phyloP scores from a whole-genome alignment of 345 rosid genomes.

The Bruguiera parviflora region DNA sequence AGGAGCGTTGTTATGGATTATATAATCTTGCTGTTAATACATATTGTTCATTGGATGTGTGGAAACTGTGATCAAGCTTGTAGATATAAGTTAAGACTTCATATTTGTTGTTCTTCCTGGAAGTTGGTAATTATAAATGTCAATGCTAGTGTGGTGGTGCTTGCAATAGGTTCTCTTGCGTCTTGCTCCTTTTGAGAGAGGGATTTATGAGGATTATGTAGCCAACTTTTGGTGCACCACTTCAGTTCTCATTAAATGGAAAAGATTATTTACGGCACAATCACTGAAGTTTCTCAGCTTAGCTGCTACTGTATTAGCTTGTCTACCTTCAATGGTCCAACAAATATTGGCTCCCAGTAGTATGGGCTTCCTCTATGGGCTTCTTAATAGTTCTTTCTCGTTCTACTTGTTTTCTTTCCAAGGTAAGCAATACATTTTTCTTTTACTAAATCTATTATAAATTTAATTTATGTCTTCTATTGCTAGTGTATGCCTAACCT shows the following conservation, averaged over 20 bases:
- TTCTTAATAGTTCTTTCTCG: constrained; percentile 76
- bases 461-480: constrained; percentile 2
- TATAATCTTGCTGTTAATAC: no score
- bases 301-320: constrained; percentile 53
- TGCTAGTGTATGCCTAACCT: constrained; percentile 5
- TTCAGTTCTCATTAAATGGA: constrained; percentile 81
- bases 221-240: constrained; percentile 96
- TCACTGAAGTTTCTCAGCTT: constrained; percentile 59
- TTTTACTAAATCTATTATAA: constrained; percentile 6
- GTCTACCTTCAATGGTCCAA: constrained; percentile 86
- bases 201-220: constrained; percentile 94
- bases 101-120: not conserved
- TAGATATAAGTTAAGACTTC: not conserved
- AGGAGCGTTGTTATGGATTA: no score
- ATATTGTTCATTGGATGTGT: not conserved
- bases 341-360: constrained; percentile 73
- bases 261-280: constrained; percentile 56
- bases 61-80: not conserved
- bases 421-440: constrained; percentile 36
- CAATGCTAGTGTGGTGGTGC: constrained; percentile 11
- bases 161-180: constrained; percentile 69
- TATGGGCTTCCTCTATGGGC: constrained; percentile 74
- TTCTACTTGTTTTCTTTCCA: constrained; percentile 91
- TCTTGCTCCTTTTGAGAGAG: constrained; percentile 96
- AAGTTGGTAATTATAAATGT: not conserved